Conservation (phyloP, 1,284 basidiomycete genomes). For the Heterobasidion occidentale region DNA sequence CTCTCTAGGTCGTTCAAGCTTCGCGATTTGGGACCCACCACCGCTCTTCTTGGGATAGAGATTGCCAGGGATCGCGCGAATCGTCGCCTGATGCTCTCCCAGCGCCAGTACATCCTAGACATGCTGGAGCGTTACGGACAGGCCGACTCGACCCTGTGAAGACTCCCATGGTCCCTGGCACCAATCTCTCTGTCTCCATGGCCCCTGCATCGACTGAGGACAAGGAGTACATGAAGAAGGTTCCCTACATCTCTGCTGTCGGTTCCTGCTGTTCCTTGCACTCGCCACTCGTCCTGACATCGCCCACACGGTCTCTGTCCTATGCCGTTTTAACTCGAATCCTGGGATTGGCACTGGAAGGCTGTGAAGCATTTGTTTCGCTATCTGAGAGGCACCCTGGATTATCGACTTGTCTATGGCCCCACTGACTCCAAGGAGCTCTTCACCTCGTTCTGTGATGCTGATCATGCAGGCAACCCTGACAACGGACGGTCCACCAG, state of each 20-base stretch:
- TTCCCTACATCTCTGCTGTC: constrained; percentile 1
- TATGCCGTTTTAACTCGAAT: constrained; percentile 17
- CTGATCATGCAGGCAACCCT: constrained; percentile 1
- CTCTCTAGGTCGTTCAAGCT: constrained; percentile 20
- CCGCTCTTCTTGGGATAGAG: constrained; percentile 26
- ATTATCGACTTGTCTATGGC: not conserved
- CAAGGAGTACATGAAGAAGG: not conserved
- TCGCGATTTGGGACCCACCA: constrained; percentile 21
- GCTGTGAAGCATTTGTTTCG: constrained; percentile 19
- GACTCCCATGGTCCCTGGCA: constrained; percentile 14
- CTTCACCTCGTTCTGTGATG: constrained; percentile 1
- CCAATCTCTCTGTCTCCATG: constrained; percentile 4
- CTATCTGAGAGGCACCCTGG: constrained; percentile 16
- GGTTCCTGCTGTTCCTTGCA: constrained; percentile 3
- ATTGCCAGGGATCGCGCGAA: constrained; percentile 18
- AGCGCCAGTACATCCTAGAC: constrained; percentile 19
- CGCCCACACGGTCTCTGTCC: constrained; percentile 16
- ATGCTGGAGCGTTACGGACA: constrained; percentile 21
- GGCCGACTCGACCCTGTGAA: constrained; percentile 4
- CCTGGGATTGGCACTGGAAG: constrained; percentile 18
- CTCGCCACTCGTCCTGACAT: constrained; percentile 23
- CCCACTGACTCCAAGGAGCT: constrained; percentile 1
- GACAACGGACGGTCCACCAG: constrained; percentile 1
- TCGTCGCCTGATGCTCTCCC: constrained; percentile 20
- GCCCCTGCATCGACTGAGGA: not conserved